Percentiles rank a stretch among this genome's conserved stretches.
These are phyloP conservation scores for Pleoardoris graminearum DNA, from an alignment of 2,329 filamentous ascomycete genomes.

Conservation along the genomic window DNA sequence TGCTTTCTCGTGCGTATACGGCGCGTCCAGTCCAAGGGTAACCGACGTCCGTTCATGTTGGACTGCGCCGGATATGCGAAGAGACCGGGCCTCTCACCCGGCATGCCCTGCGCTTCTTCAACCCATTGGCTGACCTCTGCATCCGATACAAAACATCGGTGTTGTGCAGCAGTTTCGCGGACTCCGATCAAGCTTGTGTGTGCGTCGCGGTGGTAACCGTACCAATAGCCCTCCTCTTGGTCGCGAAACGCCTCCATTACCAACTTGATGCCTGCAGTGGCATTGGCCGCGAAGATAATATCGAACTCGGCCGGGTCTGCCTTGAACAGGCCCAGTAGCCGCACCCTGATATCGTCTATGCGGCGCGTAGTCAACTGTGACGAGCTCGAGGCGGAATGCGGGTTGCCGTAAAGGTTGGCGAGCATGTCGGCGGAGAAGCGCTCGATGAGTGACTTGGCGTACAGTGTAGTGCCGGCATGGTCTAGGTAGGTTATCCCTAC, in stretches of 20 bases:
- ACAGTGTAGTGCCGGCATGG: conserved; percentile 90
- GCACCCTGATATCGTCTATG: conserved; percentile 75
- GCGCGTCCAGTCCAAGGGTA: conserved; percentile 70
- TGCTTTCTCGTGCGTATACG: conserved; percentile 48
- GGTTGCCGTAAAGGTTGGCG: conserved; percentile 81
- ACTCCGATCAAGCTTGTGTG: conserved; percentile 88
- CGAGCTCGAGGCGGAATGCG: conserved; percentile 81
- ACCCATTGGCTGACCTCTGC: conserved; percentile 69
- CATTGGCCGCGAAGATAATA: conserved; percentile 87
- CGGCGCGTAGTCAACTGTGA: conserved; percentile 75
- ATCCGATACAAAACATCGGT: conserved; percentile 68
- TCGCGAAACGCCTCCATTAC: conserved; percentile 77
- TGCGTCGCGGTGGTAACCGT: conserved; percentile 79
- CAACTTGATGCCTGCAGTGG: conserved; percentile 87
- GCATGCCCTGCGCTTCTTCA: conserved; percentile 36
- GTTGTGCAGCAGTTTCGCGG: conserved; percentile 67
- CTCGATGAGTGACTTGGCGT: conserved; percentile 79
- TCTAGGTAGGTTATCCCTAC: conserved; percentile 83
- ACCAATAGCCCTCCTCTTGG: conserved; percentile 71
- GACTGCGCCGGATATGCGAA: conserved; percentile 92
- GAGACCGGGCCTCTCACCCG: conserved; percentile 44
- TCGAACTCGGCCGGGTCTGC: conserved; percentile 83
- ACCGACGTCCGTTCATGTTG: conserved; percentile 82
- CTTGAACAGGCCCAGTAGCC: conserved; percentile 74
- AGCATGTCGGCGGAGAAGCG: conserved; percentile 79